These are phyloP conservation scores for Parietichytrium sp. DNA, from an alignment of 108 stramenopile species.

Conservation along the genomic window DNA sequence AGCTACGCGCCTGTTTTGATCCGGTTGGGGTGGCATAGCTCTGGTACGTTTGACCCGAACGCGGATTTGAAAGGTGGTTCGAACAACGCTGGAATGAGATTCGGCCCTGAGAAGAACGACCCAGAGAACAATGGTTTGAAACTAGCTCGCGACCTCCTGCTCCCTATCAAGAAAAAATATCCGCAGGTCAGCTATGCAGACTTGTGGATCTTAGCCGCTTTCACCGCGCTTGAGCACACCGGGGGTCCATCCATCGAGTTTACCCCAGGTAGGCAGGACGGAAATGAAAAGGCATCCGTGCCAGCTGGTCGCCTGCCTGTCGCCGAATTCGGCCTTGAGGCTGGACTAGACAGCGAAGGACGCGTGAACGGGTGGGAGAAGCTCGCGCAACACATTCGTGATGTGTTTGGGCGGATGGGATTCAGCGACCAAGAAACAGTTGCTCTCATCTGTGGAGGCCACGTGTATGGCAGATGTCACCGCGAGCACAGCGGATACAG, in stretches of 20 bases:
- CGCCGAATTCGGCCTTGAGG: slow-evolving; percentile 51
- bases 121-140: slow-evolving; percentile 87
- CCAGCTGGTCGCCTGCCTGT: slow-evolving; percentile 30
- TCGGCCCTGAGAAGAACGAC: slow-evolving; percentile 80
- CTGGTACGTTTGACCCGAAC: slow-evolving; percentile 71
- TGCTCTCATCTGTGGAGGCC: slow-evolving; percentile 78
- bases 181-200: slow-evolving; percentile 86
- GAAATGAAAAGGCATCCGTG: not conserved
- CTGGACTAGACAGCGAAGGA: slow-evolving; percentile 55
- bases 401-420: slow-evolving; percentile 87
- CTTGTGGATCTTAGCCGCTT: slow-evolving; percentile 88
- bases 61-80: slow-evolving; percentile 73
- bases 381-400: slow-evolving; percentile 54
- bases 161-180: slow-evolving; percentile 83
- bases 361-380: slow-evolving; percentile 62
- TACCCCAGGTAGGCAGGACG: slow-evolving; percentile 61
- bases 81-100: slow-evolving; percentile 88
- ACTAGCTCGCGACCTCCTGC: slow-evolving; percentile 70
- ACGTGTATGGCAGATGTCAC: slow-evolving; percentile 79
- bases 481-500: slow-evolving; percentile 72
- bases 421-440: slow-evolving; percentile 83
- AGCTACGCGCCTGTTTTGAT: slow-evolving; percentile 71
- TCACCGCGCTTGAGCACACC: slow-evolving; percentile 66
- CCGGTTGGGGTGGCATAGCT: slow-evolving; percentile 92
- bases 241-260: slow-evolving; percentile 80